phyloP scores from a whole-genome alignment of 179 eudicot species.

The Drosera spatulata region DNA sequence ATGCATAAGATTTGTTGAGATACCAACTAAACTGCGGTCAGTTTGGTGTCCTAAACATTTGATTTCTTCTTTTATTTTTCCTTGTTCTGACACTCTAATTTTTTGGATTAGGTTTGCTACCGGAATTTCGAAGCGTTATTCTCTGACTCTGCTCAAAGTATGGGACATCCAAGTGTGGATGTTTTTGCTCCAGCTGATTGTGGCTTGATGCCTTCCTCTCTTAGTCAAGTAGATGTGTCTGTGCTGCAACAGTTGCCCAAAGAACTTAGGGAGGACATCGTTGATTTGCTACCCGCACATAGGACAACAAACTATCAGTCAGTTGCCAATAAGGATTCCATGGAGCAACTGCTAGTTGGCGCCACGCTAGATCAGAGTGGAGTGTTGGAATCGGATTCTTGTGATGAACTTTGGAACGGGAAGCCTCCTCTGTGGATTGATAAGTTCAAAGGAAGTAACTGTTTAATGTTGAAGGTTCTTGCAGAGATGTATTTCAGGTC shows the following conservation, averaged over 20 bases:
- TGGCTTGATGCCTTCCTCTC: conserved; percentile 77
- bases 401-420: conserved; percentile 54
- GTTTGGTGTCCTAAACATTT: too few relatives aligned
- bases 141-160: conserved; percentile 14
- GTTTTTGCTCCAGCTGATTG: too few relatives aligned
- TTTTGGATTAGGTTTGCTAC: too few relatives aligned
- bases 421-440: conserved; percentile 82
- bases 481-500: conserved; percentile 42
- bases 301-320: conserved; percentile 28
- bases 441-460: conserved; percentile 43
- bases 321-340: conserved; percentile 14
- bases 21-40: too few relatives aligned
- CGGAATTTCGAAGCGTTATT: too few relatives aligned
- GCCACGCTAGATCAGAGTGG: conserved; percentile 10
- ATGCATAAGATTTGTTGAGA: too few relatives aligned
- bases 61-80: too few relatives aligned
- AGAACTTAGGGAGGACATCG: conserved; percentile 65
- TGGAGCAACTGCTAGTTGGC: conserved; percentile 4
- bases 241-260: conserved; percentile 75
- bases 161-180: too few relatives aligned
- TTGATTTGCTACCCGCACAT: conserved; percentile 63
- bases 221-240: conserved; percentile 79
- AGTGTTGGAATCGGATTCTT: conserved; percentile 14
- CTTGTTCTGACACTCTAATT: too few relatives aligned
- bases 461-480: conserved; percentile 37